Conservation (phyloP, 1,284 basidiomycete genomes). For the Cronartium quercuum region DNA sequence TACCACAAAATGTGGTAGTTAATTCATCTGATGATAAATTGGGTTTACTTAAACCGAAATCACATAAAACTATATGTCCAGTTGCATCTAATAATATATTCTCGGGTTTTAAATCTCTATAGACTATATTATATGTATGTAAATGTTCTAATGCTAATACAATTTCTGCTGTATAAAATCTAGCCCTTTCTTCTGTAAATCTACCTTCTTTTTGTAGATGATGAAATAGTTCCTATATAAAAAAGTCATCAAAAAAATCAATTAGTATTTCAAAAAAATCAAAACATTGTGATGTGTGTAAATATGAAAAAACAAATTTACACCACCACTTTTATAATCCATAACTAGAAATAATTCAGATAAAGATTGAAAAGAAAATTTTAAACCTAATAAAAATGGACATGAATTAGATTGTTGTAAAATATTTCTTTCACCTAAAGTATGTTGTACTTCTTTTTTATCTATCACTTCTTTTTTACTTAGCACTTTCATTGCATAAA, state of each 20-base stretch:
- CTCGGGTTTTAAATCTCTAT: constrained; percentile 89
- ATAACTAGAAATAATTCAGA: constrained; percentile 93
- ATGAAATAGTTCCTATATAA: constrained; percentile 75
- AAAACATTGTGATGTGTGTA: background rate
- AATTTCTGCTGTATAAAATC: constrained; percentile 93
- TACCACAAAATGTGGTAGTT: constrained; percentile 96
- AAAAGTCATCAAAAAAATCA: background rate
- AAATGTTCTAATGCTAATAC: constrained; percentile 89
- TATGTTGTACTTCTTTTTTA: constrained; percentile 99
- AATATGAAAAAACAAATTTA: background rate
- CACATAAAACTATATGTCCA: constrained; percentile 91
- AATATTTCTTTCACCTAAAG: constrained; percentile 98
- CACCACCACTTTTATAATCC: constrained; percentile 95
- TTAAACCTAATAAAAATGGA: constrained; percentile 96
- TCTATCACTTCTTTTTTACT: constrained; percentile 98
- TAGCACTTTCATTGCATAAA: constrained; percentile 99
- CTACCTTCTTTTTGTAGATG: constrained; percentile 90
- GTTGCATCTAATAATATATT: constrained; percentile 95
- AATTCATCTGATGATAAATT: constrained; percentile 88
- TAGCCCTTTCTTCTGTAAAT: constrained; percentile 82
- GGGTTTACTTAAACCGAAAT: constrained; percentile 94
- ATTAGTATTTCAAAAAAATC: background rate
- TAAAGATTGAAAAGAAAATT: constrained; percentile 97
- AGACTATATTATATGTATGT: constrained; percentile 95
- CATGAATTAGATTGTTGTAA: constrained; percentile 87